These are phyloP conservation scores for Geosmithia putterillii DNA, from an alignment of 2,329 filamentous ascomycete genomes.

Conservation along the genomic window DNA sequence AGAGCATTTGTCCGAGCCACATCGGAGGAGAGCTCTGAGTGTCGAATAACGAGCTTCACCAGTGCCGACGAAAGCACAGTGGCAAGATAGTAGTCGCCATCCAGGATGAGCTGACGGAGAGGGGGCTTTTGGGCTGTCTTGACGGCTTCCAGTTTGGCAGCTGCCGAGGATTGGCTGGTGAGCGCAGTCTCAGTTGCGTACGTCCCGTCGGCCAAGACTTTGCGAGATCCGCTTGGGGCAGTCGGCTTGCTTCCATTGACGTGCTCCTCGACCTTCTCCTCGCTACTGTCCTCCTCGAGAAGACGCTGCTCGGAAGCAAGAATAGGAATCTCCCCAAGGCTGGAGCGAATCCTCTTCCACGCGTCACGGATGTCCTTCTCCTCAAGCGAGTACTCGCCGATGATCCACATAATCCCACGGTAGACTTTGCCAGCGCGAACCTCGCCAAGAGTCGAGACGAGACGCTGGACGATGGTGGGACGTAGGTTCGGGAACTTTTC, in stretches of 20 bases:
- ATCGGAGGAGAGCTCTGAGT: constrained; percentile 84
- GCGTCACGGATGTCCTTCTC: constrained; percentile 90
- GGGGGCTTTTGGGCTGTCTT: constrained; percentile 96
- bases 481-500: constrained; percentile 93
- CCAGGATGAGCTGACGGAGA: constrained; percentile 84
- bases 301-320: constrained; percentile 87
- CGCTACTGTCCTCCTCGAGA: constrained; percentile 70
- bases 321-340: constrained; percentile 92
- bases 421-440: constrained; percentile 97
- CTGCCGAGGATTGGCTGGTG: constrained; percentile 81
- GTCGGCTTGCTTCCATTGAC: constrained; percentile 70
- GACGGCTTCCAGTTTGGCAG: constrained; percentile 87
- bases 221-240: constrained; percentile 72
- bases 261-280: constrained; percentile 51
- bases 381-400: constrained; percentile 92
- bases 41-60: constrained; percentile 95
- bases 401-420: constrained; percentile 90
- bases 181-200: constrained; percentile 95
- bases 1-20: constrained; percentile 82
- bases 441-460: constrained; percentile 84
- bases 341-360: constrained; percentile 91
- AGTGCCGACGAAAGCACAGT: constrained; percentile 92
- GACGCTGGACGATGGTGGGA: constrained; percentile 71
- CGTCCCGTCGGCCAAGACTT: constrained; percentile 89
- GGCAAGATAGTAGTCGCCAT: constrained; percentile 93